Base-by-base conservation (phyloP, 2,329 filamentous ascomycete genomes). In the Penicillium sp. region DNA sequence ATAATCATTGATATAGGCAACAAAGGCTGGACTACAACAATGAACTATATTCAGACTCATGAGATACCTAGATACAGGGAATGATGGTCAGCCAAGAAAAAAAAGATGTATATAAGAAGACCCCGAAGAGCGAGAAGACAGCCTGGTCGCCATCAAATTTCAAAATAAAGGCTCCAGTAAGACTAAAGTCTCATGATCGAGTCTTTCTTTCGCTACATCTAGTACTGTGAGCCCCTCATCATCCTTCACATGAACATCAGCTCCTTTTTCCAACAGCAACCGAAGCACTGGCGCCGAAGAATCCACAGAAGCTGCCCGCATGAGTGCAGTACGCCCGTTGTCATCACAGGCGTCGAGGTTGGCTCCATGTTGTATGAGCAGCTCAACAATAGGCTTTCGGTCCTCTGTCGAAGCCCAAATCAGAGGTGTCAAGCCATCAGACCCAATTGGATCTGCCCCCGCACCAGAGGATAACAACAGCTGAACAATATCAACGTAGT, bases 341-440 rank as follows among this genome's bases (percentile, higher is more conserved):
- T 38, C 10, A 23, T 18, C 40, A 27, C n/a, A n/a, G 6, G 26
- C 39, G 16, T 51, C 30, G 26, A 51, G 23, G 10, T 51, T n/a
- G 7, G 48, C 48, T n/a, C 48, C 48, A n/a, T 19, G 26, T 30
- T 44, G n/a, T 6, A 51, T 38, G 16, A 51, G 48, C n/a, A 51
- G 7, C 18, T 36, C 27, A 4, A 26, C 23, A 23, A 45, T 44
- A 9, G 32, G 30, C 18, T 45, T 2, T 9, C 38, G 39, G 1
- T 18, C 18, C 13, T 38, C 16, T 3, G 11, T 16, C 7, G 34
- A 34, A 6, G 19, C 44, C n/a, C 10, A 18, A 16, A 38, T 14
- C 1, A 48, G 38, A n/a, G 35, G 46, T 11, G 46, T 48, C 18
- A 4, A 14, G 0, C 14, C 7, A 19, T 39, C 23, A 3, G 1